phyloP scores from a whole-genome alignment of 768 basidiomycete genomes.

The Phylloporus sp. region DNA sequence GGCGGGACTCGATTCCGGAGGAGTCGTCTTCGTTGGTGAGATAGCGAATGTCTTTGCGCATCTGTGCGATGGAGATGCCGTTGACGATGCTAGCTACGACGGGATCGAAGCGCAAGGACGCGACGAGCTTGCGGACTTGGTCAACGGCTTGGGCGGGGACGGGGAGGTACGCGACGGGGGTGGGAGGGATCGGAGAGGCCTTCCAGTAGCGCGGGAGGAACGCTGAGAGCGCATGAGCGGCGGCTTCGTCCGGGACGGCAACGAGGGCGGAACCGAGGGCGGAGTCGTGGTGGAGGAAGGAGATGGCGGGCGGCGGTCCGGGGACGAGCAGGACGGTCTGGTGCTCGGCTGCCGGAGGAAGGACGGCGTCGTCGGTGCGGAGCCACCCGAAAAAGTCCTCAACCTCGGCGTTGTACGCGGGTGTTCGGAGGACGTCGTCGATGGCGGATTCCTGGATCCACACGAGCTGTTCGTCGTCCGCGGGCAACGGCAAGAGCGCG shows the following conservation, averaged over 20 bases:
- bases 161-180: slow-evolving; percentile 45
- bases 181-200: slow-evolving; percentile 52
- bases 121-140: slow-evolving; percentile 54
- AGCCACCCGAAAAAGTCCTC: slow-evolving; percentile 33
- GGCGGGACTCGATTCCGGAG: slow-evolving; percentile 72
- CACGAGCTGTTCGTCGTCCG: slow-evolving; percentile 41
- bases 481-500: slow-evolving; percentile 20
- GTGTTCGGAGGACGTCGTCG: slow-evolving; percentile 39
- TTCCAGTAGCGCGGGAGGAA: slow-evolving; percentile 73
- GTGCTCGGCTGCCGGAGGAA: slow-evolving; percentile 4
- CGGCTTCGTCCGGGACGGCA: slow-evolving; percentile 36
- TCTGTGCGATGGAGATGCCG: slow-evolving; percentile 59
- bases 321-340: slow-evolving; percentile 20
- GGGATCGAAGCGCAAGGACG: slow-evolving; percentile 61
- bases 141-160: slow-evolving; percentile 53
- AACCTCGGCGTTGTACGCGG: slow-evolving; percentile 32
- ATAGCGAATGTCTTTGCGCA: slow-evolving; percentile 69
- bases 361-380: slow-evolving; percentile 17
- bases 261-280: slow-evolving; percentile 42
- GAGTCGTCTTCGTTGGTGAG: slow-evolving; percentile 79
- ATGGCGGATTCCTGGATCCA: slow-evolving; percentile 57
- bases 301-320: slow-evolving; percentile 9
- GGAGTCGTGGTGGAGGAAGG: slow-evolving; percentile 40
- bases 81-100: slow-evolving; percentile 62
- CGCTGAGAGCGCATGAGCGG: slow-evolving; percentile 48